Evolutionary conservation across 371 early-diverging fungal species (phyloP).

Genomic region (Lichtheimia ramosa): DNA sequence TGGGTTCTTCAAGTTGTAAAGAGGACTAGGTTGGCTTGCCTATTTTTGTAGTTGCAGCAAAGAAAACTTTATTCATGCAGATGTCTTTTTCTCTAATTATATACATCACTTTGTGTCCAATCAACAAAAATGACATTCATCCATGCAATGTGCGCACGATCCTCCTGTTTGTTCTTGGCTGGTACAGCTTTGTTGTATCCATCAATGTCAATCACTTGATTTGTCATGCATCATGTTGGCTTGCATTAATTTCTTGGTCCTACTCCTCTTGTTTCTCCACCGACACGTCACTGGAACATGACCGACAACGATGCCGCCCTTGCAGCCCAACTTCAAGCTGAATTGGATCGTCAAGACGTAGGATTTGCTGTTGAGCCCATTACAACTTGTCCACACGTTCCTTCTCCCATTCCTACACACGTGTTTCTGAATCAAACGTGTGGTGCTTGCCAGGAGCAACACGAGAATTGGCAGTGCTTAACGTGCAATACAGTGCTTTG

Average conservation of each 20-base stretch:
- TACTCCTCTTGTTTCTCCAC: too few species aligned
- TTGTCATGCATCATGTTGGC: too few species aligned
- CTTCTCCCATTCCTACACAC: not conserved
- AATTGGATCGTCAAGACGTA: constrained; percentile 3
- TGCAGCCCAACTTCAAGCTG: constrained; percentile 2
- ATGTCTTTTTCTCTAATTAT: too few species aligned
- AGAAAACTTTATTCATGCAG: too few species aligned
- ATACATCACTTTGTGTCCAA: too few species aligned
- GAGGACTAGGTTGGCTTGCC: too few species aligned
- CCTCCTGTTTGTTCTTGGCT: too few species aligned
- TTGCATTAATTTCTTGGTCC: too few species aligned
- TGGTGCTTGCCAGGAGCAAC: constrained; percentile 14
- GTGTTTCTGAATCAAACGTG: constrained; percentile 9
- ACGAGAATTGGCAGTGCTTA: constrained; percentile 34
- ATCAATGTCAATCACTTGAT: too few species aligned
- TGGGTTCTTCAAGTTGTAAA: too few species aligned
- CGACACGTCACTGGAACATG: not conserved
- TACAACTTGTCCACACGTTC: constrained; percentile 27
- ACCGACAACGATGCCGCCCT: not conserved
- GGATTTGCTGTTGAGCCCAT: constrained; percentile 26
- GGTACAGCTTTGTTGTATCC: too few species aligned
- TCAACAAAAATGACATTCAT: not conserved
- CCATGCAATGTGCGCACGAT: not conserved
- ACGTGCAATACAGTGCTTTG: constrained; percentile 19
- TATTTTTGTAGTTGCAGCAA: too few species aligned